These are phyloP conservation scores for Gyromitra esculenta DNA, from an alignment of 2,329 filamentous ascomycete genomes.

Conservation along the genomic window DNA sequence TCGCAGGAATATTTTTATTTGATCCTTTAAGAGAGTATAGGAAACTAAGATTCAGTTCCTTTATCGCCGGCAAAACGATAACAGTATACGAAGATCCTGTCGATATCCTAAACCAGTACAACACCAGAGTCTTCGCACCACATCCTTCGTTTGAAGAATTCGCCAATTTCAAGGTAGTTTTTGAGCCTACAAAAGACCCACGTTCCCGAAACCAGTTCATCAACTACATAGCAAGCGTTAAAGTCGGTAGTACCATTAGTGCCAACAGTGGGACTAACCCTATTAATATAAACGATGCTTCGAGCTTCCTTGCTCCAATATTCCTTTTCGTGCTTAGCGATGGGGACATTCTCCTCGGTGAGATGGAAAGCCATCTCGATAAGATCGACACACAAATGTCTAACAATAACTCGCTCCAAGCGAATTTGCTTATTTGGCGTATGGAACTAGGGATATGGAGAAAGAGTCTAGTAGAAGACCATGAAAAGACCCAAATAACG, in stretches of 20 bases:
- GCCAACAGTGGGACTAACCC: neutral
- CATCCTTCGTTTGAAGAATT: neutral
- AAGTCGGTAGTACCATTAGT: neutral
- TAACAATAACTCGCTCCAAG: neutral
- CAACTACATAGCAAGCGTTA: neutral
- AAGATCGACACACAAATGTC: neutral
- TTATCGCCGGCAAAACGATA: neutral
- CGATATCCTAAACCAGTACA: neutral
- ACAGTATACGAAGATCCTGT: neutral
- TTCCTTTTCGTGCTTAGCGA: constrained; percentile 6
- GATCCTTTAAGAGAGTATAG: neutral
- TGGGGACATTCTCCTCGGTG: neutral
- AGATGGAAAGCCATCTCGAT: constrained; percentile 2
- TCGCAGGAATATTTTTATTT: neutral
- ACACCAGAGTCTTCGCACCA: neutral
- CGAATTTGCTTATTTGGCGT: neutral
- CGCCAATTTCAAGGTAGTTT: neutral
- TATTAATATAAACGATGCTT: neutral
- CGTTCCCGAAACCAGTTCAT: neutral
- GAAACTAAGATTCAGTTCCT: neutral
- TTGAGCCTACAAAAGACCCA: neutral
- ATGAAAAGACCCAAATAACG: neutral
- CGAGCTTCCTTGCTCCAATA: neutral
- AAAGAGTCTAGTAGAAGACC: constrained; percentile 1
- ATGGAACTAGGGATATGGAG: neutral